Conservation (phyloP, 495 filamentous ascomycete genomes). For the Tuber brumale region DNA sequence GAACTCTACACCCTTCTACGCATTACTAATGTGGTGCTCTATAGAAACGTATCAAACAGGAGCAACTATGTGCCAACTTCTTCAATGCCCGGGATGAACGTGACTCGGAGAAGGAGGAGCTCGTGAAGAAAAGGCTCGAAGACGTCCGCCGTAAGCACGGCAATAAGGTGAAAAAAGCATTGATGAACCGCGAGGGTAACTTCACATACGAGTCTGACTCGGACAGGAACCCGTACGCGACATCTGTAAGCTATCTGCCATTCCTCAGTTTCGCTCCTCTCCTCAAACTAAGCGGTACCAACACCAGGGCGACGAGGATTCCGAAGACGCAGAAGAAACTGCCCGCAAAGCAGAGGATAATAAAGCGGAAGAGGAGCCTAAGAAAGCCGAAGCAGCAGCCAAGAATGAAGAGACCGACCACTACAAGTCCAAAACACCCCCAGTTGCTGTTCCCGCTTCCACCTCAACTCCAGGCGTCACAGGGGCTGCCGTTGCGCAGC, state of each 20-base stretch:
- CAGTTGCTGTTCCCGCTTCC: slow-evolving; percentile 53
- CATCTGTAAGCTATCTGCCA: slow-evolving; percentile 20
- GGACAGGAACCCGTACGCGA: slow-evolving; percentile 68
- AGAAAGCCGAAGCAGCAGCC: slow-evolving; percentile 46
- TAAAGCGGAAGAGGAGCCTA: too few species aligned
- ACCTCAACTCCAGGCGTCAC: slow-evolving; percentile 63
- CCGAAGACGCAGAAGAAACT: slow-evolving; percentile 47
- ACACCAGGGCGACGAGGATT: slow-evolving; percentile 43
- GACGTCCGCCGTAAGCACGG: slow-evolving; percentile 61
- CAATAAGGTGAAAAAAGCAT: too few species aligned
- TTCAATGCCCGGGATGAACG: slow-evolving; percentile 79
- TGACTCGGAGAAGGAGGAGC: slow-evolving; percentile 75
- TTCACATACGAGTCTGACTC: slow-evolving; percentile 72
- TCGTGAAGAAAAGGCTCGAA: slow-evolving; percentile 60
- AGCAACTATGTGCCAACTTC: slow-evolving; percentile 78
- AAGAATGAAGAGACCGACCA: slow-evolving; percentile 37
- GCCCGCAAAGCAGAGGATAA: slow-evolving; percentile 62
- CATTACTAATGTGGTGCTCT: slow-evolving; percentile 14
- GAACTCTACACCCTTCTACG: slow-evolving; percentile 2
- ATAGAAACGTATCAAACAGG: too few species aligned
- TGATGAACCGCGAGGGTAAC: slow-evolving; percentile 78
- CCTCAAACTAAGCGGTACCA: slow-evolving; percentile 13
- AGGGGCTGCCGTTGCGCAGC: slow-evolving; percentile 45
- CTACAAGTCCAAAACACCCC: slow-evolving; percentile 42
- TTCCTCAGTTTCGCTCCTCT: neutral